phyloP scores from a whole-genome alignment of 306 rosid genomes.

The Purshia tridentata region DNA sequence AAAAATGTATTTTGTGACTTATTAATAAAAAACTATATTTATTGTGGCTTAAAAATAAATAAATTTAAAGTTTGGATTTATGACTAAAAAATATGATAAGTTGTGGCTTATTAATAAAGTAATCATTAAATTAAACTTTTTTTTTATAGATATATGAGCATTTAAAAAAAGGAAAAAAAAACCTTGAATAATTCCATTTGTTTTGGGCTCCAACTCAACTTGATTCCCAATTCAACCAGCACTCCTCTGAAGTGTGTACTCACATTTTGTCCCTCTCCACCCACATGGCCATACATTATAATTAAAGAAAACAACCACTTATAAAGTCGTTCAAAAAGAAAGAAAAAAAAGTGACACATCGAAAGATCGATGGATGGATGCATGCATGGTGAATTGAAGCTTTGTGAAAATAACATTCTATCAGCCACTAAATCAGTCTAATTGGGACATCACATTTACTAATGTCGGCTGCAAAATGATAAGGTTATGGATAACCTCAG shows the following conservation, averaged over 20 bases:
- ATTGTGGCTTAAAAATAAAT: too few species aligned
- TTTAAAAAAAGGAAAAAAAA: too few species aligned
- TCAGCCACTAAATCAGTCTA: slow-evolving; percentile 16
- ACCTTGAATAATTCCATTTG: too few species aligned
- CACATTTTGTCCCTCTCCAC: too few species aligned
- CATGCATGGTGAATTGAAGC: neutral
- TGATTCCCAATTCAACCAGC: neutral
- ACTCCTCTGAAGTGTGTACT: too few species aligned
- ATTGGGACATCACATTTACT: slow-evolving; percentile 8
- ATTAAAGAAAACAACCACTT: neutral
- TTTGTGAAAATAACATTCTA: neutral
- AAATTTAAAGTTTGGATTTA: too few species aligned
- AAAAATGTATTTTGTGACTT: too few species aligned
- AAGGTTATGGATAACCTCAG: slow-evolving; percentile 16
- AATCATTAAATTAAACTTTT: too few species aligned
- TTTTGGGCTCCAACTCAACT: neutral
- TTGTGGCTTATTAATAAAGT: too few species aligned
- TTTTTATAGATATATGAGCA: too few species aligned
- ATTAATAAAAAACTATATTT: too few species aligned
- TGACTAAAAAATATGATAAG: too few species aligned
- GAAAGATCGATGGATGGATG: neutral
- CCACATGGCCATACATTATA: neutral
- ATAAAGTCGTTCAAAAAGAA: slow-evolving; percentile 10
- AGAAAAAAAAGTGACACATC: neutral
- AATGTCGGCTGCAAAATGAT: slow-evolving; percentile 10